Conservation (phyloP, 2,329 filamentous ascomycete species). For the Diaporthe longicolla region DNA sequence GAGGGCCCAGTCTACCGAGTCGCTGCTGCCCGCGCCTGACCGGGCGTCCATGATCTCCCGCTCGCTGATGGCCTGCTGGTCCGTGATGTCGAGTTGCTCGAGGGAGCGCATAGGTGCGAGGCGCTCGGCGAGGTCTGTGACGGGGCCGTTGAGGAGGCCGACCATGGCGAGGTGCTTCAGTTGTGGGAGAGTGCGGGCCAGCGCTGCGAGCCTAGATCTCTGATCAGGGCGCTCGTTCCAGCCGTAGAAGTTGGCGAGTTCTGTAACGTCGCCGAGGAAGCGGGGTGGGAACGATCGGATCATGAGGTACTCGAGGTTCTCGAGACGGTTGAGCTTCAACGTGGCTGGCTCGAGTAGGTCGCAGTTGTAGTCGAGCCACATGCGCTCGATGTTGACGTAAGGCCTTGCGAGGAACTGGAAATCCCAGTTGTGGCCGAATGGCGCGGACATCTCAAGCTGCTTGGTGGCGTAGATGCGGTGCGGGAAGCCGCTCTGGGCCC, state of each 20-base stretch:
- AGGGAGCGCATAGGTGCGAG: constrained; percentile 33
- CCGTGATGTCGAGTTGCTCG: constrained; percentile 41
- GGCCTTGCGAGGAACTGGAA: constrained; percentile 38
- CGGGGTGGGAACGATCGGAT: constrained; percentile 6
- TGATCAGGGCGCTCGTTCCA: not conserved
- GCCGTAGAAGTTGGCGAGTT: constrained; percentile 16
- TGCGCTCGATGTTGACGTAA: constrained; percentile 35
- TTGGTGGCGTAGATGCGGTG: constrained; percentile 34
- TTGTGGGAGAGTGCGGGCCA: constrained; percentile 27
- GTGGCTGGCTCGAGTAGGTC: constrained; percentile 16
- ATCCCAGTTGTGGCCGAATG: constrained; percentile 36
- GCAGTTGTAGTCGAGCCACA: constrained; percentile 40
- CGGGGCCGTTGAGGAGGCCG: constrained; percentile 37
- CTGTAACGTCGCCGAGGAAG: not conserved
- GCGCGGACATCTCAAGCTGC: constrained; percentile 37
- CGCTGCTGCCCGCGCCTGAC: not conserved
- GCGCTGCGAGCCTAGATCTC: constrained; percentile 20
- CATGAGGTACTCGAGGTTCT: constrained; percentile 39
- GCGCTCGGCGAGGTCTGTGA: constrained; percentile 17
- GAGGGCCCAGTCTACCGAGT: constrained; percentile 36
- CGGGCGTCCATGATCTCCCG: constrained; percentile 2
- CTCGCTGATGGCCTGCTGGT: constrained; percentile 32
- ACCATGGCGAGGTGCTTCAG: constrained; percentile 39
- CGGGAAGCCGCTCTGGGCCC: constrained; percentile 14
- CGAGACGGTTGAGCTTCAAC: constrained; percentile 21